These are phyloP conservation scores for Pugionium cornutum DNA, from an alignment of 345 rosid genomes.

Conservation along the genomic window DNA sequence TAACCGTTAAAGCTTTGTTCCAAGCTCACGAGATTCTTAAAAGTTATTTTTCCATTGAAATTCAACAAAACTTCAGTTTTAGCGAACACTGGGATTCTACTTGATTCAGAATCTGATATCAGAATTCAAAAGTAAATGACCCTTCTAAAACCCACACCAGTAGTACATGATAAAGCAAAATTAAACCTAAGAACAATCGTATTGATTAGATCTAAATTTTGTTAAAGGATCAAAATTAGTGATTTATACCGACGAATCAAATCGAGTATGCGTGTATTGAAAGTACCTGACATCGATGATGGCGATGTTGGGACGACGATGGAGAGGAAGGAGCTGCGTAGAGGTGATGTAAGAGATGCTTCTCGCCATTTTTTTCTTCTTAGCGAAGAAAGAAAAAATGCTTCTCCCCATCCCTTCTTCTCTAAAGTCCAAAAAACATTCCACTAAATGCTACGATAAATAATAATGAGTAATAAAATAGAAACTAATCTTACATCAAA, in stretches of 20 bases:
- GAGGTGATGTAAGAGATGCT: slow-evolving; percentile 76
- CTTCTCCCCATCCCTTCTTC: slow-evolving; percentile 22
- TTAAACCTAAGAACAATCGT: background rate
- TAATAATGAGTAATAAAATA: background rate
- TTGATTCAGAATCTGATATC: slow-evolving; percentile 7
- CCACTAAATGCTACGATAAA: too few species aligned
- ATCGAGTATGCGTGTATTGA: background rate
- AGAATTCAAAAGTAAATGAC: background rate
- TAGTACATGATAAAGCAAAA: background rate
- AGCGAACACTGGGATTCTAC: slow-evolving; percentile 5
- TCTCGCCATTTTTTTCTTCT: slow-evolving; percentile 54
- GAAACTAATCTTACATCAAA: background rate
- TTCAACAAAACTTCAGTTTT: background rate
- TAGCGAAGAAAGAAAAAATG: slow-evolving; percentile 22
- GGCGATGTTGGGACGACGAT: slow-evolving; percentile 70
- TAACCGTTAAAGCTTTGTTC: slow-evolving; percentile 13
- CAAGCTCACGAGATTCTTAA: slow-evolving; percentile 9
- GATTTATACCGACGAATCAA: background rate
- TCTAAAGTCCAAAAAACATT: background rate
- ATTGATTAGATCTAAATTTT: slow-evolving; percentile 1
- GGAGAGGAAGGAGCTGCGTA: slow-evolving; percentile 71
- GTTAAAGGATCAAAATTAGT: slow-evolving; percentile 16
- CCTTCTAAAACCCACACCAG: slow-evolving; percentile 2
- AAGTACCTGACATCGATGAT: slow-evolving; percentile 81
- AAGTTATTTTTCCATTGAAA: background rate